Evolutionary conservation across 1,139 yeast genomes (phyloP), one percentile per base, ranked within the genome.

Genomic region (Wickerhamiella infanticola): DNA sequence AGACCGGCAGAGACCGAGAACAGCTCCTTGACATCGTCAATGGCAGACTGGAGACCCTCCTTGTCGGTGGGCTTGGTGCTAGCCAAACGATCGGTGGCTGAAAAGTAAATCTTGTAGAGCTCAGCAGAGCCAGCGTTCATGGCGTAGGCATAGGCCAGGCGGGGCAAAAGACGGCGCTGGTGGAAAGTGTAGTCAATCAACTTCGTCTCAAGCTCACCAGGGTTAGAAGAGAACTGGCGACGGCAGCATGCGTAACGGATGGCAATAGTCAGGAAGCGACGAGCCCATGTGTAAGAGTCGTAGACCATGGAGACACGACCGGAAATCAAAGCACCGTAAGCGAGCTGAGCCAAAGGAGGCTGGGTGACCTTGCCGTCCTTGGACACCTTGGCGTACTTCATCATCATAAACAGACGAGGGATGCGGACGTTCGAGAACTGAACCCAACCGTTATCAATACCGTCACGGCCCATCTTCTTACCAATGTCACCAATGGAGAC

Each of bases 281-380:
- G 80, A 52, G 84, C 77, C 57, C 78, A 75, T 62, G 88, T 75
- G 64, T 74, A 83, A 24, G 93, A 79, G 60, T 84, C 95, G 55
- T 72, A 66, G 31, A 83, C 90, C 95, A 85, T 85, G 45, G 76
- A 72, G 45, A 84, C 95, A 64, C 95, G 77, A 50, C 95, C 95
- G 53, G 80, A 83, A 49, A 85, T 68, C 55, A 85, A 69, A 3
- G 95, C 94, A 51, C 86, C 81, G 61, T 84, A 84, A 4, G 93
- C 78, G 49, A 85, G 73, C 63, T 83, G 94, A 53, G 84, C 94
- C 55, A 83, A 70, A 37, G 94, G 94, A 43, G 94, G 64, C 40
- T 58, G 55, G 13, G 56, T 68, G 45, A 84, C 95, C 11, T 62
- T 60, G 47, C 90, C 93, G 36, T 77, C 76, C 39, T 73, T 65